Evolutionary conservation across 805 yeast species (phyloP).

Genomic region (Isabelozyma gotoi): DNA sequence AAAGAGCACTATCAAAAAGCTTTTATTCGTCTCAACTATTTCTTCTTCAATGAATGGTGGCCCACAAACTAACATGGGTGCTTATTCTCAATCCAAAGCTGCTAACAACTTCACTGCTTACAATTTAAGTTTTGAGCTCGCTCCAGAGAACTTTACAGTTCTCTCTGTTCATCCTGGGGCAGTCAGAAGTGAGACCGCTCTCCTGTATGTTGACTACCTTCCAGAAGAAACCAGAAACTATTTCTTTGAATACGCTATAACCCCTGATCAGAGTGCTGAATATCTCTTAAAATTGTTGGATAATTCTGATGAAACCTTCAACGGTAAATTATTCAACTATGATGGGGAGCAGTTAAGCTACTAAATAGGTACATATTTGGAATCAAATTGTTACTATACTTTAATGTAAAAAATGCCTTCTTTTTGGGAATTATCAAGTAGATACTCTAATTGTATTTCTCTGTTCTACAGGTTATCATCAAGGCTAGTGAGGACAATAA

Average conservation of each 20-base stretch:
- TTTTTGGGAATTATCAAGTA: too few relatives aligned
- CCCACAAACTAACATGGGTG: slow-evolving; percentile 14
- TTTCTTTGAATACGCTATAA: slow-evolving; percentile 3
- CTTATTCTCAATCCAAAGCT: slow-evolving; percentile 38
- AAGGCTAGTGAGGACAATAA: too few relatives aligned
- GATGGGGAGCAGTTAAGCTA: too few relatives aligned
- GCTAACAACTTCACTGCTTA: slow-evolving; percentile 29
- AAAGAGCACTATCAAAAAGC: slow-evolving; percentile 20
- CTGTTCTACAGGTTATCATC: too few relatives aligned
- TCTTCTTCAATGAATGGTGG: slow-evolving; percentile 23
- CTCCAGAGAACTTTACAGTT: slow-evolving; percentile 21
- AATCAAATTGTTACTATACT: too few relatives aligned
- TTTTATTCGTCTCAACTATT: slow-evolving; percentile 24
- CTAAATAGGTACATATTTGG: too few relatives aligned
- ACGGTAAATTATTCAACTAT: slow-evolving; percentile 12
- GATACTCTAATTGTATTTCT: too few relatives aligned
- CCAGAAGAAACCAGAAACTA: slow-evolving; percentile 2
- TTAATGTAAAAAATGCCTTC: too few relatives aligned
- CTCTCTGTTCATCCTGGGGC: slow-evolving; percentile 39
- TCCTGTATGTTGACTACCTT: slow-evolving; percentile 1
- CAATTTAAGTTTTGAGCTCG: slow-evolving; percentile 22
- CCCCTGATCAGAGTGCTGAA: slow-evolving; percentile 10
- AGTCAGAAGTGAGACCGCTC: slow-evolving; percentile 36
- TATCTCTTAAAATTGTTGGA: slow-evolving; percentile 7
- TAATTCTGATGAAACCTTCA: slow-evolving; percentile 3